These are phyloP conservation scores for Drosera spatulata DNA, from an alignment of 179 eudicot genomes.

Conservation along the genomic window DNA sequence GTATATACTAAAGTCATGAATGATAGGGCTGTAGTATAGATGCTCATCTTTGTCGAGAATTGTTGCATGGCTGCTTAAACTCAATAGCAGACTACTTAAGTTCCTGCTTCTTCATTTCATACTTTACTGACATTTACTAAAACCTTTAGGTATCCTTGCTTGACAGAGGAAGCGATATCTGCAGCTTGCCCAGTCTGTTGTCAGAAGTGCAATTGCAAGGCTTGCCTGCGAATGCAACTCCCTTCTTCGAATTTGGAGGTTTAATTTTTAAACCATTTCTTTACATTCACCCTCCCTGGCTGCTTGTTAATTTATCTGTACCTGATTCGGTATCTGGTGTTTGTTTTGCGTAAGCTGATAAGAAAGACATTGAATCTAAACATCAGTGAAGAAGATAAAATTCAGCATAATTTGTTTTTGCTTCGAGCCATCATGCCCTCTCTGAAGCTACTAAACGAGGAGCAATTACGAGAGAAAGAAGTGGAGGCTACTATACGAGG, in stretches of 20 bases:
- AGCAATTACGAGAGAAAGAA: slow-evolving; percentile 34
- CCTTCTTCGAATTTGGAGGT: slow-evolving; percentile 9
- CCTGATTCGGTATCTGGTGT: not conserved
- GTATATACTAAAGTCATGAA: too few relatives aligned
- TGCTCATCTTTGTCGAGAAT: too few relatives aligned
- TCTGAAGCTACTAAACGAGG: slow-evolving; percentile 26
- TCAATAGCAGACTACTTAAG: too few relatives aligned
- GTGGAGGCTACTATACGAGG: slow-evolving; percentile 45
- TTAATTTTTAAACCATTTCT: not conserved
- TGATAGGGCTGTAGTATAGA: too few relatives aligned
- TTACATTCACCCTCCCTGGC: too few relatives aligned
- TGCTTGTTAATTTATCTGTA: too few relatives aligned
- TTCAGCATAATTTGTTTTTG: slow-evolving; percentile 17
- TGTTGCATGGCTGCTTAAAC: too few relatives aligned
- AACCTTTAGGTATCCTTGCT: slow-evolving; percentile 22
- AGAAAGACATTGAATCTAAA: not conserved
- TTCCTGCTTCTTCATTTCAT: too few relatives aligned
- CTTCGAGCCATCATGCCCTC: slow-evolving; percentile 35
- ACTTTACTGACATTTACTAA: too few relatives aligned
- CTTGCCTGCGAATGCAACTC: slow-evolving; percentile 46
- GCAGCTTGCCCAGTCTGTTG: slow-evolving; percentile 54
- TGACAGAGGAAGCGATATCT: slow-evolving; percentile 40
- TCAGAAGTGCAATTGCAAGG: slow-evolving; percentile 56
- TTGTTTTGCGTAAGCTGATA: slow-evolving; percentile 9
- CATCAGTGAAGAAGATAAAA: slow-evolving; percentile 7